phyloP scores from a whole-genome alignment of 2,329 filamentous ascomycete genomes.

The Fusarium brachygibbosum region DNA sequence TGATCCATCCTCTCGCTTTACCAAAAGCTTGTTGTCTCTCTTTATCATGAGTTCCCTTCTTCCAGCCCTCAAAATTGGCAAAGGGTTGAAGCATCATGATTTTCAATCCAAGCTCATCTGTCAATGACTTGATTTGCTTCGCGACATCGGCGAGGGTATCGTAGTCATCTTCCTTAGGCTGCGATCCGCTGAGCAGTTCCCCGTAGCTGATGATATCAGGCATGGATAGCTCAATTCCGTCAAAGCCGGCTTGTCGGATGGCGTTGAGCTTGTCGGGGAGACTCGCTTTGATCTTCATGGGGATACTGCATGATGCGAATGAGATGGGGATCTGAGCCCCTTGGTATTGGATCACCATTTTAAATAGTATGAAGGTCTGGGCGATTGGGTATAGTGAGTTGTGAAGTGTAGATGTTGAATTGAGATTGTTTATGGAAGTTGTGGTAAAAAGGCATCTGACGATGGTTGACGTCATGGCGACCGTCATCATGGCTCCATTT shows the following conservation, averaged over 20 bases:
- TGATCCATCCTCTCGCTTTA: conserved; percentile 75
- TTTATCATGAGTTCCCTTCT: conserved; percentile 59
- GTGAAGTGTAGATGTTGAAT: background rate
- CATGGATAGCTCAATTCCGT: conserved; percentile 80
- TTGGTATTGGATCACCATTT: conserved; percentile 25
- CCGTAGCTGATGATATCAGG: conserved; percentile 78
- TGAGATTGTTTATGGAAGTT: background rate
- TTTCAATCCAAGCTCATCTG: conserved; percentile 65
- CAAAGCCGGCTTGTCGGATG: conserved; percentile 75
- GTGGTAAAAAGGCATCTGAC: background rate
- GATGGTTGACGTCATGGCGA: conserved; percentile 28
- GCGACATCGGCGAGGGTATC: conserved; percentile 68
- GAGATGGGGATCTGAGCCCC: conserved; percentile 40
- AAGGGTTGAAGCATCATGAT: conserved; percentile 83
- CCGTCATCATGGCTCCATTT: conserved; percentile 19
- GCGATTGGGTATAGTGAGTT: rapidly evolving
- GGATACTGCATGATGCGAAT: conserved; percentile 70
- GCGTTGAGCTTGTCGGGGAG: conserved; percentile 72
- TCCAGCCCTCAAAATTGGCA: conserved; percentile 82
- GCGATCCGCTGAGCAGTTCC: conserved; percentile 60
- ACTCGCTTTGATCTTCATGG: conserved; percentile 60
- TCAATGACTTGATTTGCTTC: conserved; percentile 66
- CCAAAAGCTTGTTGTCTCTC: conserved; percentile 73
- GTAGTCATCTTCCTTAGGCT: conserved; percentile 71
- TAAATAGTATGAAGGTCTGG: rapidly evolving